phyloP scores from a whole-genome alignment of 2,329 filamentous ascomycete genomes.

The Raffaelea deltoideospora region DNA sequence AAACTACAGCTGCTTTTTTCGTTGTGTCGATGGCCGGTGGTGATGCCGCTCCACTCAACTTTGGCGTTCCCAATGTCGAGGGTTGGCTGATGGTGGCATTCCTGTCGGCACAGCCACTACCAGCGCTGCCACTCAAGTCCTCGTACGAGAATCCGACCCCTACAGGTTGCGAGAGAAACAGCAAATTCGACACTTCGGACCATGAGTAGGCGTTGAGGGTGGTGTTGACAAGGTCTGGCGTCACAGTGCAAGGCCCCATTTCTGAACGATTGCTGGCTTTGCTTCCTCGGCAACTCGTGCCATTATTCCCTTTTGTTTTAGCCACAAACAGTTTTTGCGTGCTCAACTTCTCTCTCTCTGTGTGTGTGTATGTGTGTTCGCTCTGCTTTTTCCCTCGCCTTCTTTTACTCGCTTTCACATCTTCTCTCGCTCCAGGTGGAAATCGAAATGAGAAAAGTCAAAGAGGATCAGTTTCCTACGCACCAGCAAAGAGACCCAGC shows the following conservation, averaged over 20 bases:
- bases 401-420: no score
- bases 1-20: constrained; percentile 5
- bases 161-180: constrained; percentile 48
- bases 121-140: constrained; percentile 28
- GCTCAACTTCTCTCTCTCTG: no score
- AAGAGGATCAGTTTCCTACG: not conserved
- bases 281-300: no score
- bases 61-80: not conserved
- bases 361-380: no score
- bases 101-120: no score
- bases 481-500: constrained; percentile 4
- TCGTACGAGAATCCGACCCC: constrained; percentile 17
- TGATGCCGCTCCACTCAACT: no score
- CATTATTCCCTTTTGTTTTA: no score
- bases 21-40: constrained; percentile 17
- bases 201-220: constrained; percentile 40
- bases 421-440: no score
- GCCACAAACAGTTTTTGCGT: no score
- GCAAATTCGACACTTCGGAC: constrained; percentile 34
- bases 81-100: not conserved
- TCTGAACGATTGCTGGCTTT: not conserved
- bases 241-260: constrained; percentile 20
- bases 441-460: no score
- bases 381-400: no score
- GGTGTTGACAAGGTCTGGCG: constrained; percentile 34